These are phyloP conservation scores for Populus davidiana DNA, from an alignment of 345 rosid genomes.

Conservation along the genomic window DNA sequence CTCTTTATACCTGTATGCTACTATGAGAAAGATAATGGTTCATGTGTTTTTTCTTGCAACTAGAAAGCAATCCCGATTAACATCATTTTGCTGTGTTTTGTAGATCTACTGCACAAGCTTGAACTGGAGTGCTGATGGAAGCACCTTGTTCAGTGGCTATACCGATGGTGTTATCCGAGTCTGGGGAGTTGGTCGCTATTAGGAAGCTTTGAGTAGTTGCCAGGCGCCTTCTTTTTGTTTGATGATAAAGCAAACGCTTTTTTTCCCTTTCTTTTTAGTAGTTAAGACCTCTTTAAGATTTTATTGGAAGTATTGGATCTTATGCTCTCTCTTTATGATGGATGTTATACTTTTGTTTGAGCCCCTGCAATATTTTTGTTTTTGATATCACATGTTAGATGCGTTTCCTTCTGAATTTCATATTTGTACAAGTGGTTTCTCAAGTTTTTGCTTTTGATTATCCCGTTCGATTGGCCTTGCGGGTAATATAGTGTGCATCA, in stretches of 20 bases:
- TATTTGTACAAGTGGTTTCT: neutral
- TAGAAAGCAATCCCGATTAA: neutral
- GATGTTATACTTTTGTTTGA: constrained; percentile 2
- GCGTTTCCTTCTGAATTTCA: neutral
- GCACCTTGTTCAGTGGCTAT: constrained; percentile 89
- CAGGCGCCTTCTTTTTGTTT: neutral
- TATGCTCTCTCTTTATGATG: neutral
- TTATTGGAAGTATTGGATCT: constrained; percentile 12
- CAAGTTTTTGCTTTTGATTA: neutral
- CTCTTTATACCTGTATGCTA: neutral
- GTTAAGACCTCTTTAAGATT: constrained; percentile 4
- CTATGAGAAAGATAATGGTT: neutral
- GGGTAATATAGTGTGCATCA: neutral
- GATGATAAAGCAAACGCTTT: neutral
- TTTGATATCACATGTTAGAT: neutral
- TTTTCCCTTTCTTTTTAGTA: neutral
- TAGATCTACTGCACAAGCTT: constrained; percentile 91
- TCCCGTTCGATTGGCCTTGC: neutral
- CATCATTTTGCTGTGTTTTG: constrained; percentile 6
- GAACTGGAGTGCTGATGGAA: constrained; percentile 94
- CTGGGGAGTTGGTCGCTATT: constrained; percentile 83
- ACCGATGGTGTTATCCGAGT: constrained; percentile 96
- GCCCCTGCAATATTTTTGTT: neutral
- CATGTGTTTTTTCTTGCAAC: neutral
- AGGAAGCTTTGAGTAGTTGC: neutral